Base-by-base conservation (phyloP, 2,329 filamentous ascomycete genomes). In the Diplodia corticola region DNA sequence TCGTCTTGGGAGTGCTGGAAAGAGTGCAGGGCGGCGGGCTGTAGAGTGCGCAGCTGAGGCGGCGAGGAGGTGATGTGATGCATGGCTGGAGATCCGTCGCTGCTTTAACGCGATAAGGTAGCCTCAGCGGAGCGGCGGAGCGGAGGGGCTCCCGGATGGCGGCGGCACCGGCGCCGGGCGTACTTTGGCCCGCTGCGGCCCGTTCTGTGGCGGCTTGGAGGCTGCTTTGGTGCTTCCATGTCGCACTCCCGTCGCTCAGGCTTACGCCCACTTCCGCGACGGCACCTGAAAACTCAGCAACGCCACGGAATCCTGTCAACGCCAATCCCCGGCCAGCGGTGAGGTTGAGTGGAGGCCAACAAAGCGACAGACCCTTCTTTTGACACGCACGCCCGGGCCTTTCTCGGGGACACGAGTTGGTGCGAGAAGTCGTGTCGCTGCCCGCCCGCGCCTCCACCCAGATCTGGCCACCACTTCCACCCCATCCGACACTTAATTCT, bases 181-280 rank as follows among this genome's bases (percentile, higher is more conserved):
- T n/a, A 49, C 40, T n/a, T 61, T 61, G 71, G 67, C 71, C 73
- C 71, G 77, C 74, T 75, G 76, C 76, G 69, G 74, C n/a, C n/a
- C n/a, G n/a, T n/a, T n/a, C n/a, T n/a, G n/a, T n/a, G n/a, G n/a
- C n/a, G n/a, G n/a, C n/a, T n/a, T n/a, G n/a, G n/a, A n/a, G n/a
- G n/a, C n/a, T n/a, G n/a, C n/a, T n/a, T n/a, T n/a, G n/a, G n/a
- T n/a, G n/a, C n/a, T n/a, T n/a, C n/a, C n/a, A n/a, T n/a, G n/a
- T 40, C 37, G 28, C 28, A 30, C 28, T 28, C 28, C 28, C 28
- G 28, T 40, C 37, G 5, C n/a, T n/a, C 17, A 15, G 13, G 4
- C 40, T 44, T 20, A 44, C 40, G 40, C 5, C 15, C 6, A 44
- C 5, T 13, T 37, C 13, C 10, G 33, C 9, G 40, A n/a, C 40